Percentiles rank a stretch among this genome's conserved stretches.
phyloP scores from a whole-genome alignment of 805 yeast species.

The Spathaspora boniae region DNA sequence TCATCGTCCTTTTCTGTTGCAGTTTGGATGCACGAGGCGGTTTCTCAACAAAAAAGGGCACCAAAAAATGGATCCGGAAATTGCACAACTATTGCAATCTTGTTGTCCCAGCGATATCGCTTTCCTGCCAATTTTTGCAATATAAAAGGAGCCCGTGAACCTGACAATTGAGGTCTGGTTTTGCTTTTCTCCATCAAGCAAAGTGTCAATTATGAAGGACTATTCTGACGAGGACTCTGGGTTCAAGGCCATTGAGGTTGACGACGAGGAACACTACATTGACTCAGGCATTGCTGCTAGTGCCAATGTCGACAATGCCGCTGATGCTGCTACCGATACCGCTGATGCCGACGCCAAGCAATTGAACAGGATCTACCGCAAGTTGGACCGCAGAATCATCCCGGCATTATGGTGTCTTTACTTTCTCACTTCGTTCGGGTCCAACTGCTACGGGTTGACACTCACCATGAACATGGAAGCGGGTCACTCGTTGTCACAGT shows the following conservation, averaged over 20 bases:
- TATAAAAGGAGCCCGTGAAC: too few relatives aligned
- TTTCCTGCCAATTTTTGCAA: too few relatives aligned
- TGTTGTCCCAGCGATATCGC: too few relatives aligned
- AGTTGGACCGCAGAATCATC: conserved; percentile 66
- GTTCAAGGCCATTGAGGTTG: neutral
- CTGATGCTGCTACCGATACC: conserved; percentile 6
- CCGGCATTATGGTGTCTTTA: conserved; percentile 82
- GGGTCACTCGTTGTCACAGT: conserved; percentile 58
- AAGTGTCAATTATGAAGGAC: too few relatives aligned
- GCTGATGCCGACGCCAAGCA: conserved; percentile 20
- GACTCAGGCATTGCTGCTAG: conserved; percentile 1
- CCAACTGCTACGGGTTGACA: conserved; percentile 72
- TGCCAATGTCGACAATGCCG: conserved; percentile 14
- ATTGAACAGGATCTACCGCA: conserved; percentile 55
- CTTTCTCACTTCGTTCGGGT: conserved; percentile 75
- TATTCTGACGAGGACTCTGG: conserved; percentile 1
- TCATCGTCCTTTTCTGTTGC: too few relatives aligned
- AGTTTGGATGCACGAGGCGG: too few relatives aligned
- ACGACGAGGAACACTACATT: conserved; percentile 6
- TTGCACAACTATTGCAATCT: too few relatives aligned
- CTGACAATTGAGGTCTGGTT: too few relatives aligned
- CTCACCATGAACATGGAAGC: conserved; percentile 68
- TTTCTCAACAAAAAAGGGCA: too few relatives aligned
- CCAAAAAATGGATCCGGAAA: too few relatives aligned
- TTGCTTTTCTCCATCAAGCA: too few relatives aligned